Evolutionary conservation across 345 rosid species (phyloP).

Genomic region (Moricandia moricandioides): DNA sequence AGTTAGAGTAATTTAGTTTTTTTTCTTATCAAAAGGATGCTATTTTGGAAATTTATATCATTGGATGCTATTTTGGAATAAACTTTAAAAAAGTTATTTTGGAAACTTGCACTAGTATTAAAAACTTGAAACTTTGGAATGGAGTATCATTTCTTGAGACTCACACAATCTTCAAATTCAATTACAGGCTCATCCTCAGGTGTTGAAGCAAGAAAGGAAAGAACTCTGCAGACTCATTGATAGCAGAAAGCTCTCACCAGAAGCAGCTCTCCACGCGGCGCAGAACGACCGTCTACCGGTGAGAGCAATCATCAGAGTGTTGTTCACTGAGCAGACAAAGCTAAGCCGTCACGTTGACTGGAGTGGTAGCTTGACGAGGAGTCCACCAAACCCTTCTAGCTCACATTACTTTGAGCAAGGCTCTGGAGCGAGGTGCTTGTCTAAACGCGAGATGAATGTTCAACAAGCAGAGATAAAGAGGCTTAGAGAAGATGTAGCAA

Average conservation of each 20-base stretch:
- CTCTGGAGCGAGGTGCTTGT: conserved; percentile 48
- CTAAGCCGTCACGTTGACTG: conserved; percentile 56
- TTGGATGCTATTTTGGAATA: too few species aligned
- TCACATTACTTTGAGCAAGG: conserved; percentile 40
- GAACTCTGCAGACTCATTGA: conserved; percentile 68
- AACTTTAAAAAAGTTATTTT: too few species aligned
- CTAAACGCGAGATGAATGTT: conserved; percentile 61
- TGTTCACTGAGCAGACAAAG: conserved; percentile 77
- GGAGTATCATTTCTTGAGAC: not conserved
- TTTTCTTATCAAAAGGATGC: not conserved
- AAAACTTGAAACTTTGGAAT: not conserved
- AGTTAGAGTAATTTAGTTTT: not conserved
- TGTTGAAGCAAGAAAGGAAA: conserved; percentile 80
- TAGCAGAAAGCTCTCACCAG: conserved; percentile 67
- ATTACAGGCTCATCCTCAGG: conserved; percentile 66
- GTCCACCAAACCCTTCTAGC: conserved; percentile 48
- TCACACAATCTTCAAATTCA: not conserved
- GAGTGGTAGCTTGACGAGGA: conserved; percentile 62
- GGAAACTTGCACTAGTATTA: too few species aligned
- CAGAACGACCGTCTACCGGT: conserved; percentile 88
- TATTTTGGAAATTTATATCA: too few species aligned
- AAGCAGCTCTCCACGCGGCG: conserved; percentile 82
- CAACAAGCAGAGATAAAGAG: conserved; percentile 66
- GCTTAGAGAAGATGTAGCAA: conserved; percentile 63
- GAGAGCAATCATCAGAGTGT: conserved; percentile 71